Conservation (phyloP, 2,329 filamentous ascomycete species). For the Dactylellina drechsleri region DNA sequence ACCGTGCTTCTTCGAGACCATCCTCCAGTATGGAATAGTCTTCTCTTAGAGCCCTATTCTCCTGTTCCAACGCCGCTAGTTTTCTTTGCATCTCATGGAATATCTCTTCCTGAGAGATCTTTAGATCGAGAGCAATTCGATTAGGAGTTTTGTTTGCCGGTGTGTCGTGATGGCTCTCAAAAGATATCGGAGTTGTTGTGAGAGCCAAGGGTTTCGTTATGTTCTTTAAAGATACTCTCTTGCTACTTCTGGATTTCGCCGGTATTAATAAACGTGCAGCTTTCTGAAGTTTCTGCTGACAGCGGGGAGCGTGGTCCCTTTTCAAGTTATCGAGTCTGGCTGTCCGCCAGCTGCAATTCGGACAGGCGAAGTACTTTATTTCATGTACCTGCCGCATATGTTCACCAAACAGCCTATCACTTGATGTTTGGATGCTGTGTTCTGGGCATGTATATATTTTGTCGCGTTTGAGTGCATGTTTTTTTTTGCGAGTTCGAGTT, state of each 20-base stretch:
- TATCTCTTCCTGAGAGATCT: too few relatives aligned
- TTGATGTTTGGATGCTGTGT: slow-evolving; percentile 6
- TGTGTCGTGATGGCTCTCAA: too few relatives aligned
- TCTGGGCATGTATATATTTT: not conserved
- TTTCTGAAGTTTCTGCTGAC: not conserved
- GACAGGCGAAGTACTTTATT: slow-evolving; percentile 11
- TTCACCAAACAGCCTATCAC: not conserved
- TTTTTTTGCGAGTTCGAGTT: too few relatives aligned
- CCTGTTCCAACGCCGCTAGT: not conserved
- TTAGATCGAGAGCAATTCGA: too few relatives aligned
- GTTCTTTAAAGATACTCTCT: not conserved
- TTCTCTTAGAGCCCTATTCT: not conserved
- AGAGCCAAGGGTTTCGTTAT: not conserved
- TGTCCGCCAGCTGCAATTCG: slow-evolving; percentile 6
- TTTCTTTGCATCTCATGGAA: not conserved
- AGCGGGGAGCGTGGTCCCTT: not conserved
- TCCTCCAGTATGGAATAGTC: slow-evolving; percentile 4
- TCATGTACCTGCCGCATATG: slow-evolving; percentile 10
- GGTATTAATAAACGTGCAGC: not conserved
- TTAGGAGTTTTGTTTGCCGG: too few relatives aligned
- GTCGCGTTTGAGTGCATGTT: not conserved
- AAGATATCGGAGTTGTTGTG: not conserved
- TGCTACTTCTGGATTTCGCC: not conserved
- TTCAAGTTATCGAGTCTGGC: slow-evolving; percentile 17
- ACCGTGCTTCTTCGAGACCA: not conserved